Percentiles rank a stretch among this genome's conserved stretches.
Conservation (phyloP, 352 stramenopile genomes). For the Phytophthora boehmeriae region DNA sequence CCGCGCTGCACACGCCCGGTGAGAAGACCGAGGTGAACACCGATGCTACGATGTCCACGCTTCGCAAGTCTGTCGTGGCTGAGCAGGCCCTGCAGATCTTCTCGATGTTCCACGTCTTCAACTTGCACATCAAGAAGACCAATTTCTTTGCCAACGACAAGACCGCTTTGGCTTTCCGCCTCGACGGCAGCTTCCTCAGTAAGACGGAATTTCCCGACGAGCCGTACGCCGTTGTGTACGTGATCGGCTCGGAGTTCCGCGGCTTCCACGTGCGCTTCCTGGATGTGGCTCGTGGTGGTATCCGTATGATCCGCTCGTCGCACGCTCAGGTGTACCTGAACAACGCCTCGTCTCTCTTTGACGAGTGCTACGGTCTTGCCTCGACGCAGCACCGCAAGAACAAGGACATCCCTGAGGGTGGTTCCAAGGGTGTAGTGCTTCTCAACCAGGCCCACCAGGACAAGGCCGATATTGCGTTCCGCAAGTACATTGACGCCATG, state of each 20-base stretch:
- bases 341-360: constrained; percentile 93
- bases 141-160: constrained; percentile 89
- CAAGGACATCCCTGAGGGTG: constrained; percentile 99
- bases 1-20: constrained; percentile 62
- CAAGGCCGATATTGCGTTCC: constrained; percentile 90
- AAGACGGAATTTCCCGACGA: constrained; percentile 80
- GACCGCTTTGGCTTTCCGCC: constrained; percentile 69
- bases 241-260: constrained; percentile 96
- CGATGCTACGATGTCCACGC: constrained; percentile 58
- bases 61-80: constrained; percentile 75
- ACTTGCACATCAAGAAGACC: constrained; percentile 79
- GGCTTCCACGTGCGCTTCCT: constrained; percentile 98
- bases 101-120: constrained; percentile 85
- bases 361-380: constrained; percentile 96
- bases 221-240: constrained; percentile 95
- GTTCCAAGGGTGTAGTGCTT: constrained; percentile 96
- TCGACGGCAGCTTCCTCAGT: constrained; percentile 78
- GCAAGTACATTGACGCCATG: constrained; percentile 97
- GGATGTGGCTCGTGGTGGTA: constrained; percentile 96
- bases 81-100: constrained; percentile 84
- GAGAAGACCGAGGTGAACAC: constrained; percentile 45
- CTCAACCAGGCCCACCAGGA: constrained; percentile 92
- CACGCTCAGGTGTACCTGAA: constrained; percentile 91
- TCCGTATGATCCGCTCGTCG: constrained; percentile 91
- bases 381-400: constrained; percentile 99